phyloP scores from a whole-genome alignment of 1,139 yeast species.

The Kodamaea sp. region DNA sequence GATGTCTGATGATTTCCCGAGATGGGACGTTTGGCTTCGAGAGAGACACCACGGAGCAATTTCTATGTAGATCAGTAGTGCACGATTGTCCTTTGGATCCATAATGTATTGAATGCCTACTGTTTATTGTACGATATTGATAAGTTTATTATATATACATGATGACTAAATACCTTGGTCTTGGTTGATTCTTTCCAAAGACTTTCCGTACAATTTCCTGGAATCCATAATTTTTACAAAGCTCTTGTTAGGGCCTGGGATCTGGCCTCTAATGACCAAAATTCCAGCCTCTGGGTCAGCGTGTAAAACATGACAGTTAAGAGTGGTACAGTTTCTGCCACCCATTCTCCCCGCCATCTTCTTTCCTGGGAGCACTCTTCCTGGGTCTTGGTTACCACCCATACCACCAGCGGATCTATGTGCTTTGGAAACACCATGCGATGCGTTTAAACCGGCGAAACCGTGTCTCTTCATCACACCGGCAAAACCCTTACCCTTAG shows the following conservation, averaged over 20 bases:
- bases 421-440: constrained; percentile 94
- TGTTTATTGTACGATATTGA: background rate
- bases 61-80: no score
- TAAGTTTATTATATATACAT: constrained; percentile 9
- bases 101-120: background rate
- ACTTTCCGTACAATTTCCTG: constrained; percentile 44
- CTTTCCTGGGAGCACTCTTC: constrained; percentile 94
- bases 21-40: no score
- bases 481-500: constrained; percentile 96
- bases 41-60: no score
- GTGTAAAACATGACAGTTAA: constrained; percentile 74
- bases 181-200: constrained; percentile 16
- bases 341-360: constrained; percentile 99
- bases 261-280: constrained; percentile 81
- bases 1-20: no score
- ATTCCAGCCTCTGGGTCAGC: constrained; percentile 81
- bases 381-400: constrained; percentile 95
- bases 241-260: constrained; percentile 85
- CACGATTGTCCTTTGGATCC: background rate
- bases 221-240: constrained; percentile 81
- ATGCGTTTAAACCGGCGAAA: constrained; percentile 86
- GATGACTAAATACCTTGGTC: constrained; percentile 5
- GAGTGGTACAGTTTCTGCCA: constrained; percentile 67
- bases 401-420: constrained; percentile 98
- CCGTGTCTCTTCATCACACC: constrained; percentile 98